Conservation (phyloP, 75 land plant genomes). For the Isoetes taiwanensis region DNA sequence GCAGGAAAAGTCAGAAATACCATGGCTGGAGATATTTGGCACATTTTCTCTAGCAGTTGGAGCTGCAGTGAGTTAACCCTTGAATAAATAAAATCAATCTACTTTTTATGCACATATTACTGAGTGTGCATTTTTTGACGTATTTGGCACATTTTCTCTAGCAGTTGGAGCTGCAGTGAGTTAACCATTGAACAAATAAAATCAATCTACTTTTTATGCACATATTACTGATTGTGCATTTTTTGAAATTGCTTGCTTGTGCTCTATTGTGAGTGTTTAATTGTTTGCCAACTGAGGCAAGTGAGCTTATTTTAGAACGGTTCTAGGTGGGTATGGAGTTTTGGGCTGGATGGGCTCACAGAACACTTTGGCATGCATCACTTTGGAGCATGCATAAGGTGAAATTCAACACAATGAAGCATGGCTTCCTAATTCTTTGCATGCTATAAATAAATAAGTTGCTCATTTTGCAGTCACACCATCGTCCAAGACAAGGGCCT, state of each 20-base stretch:
- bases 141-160: slow-evolving; percentile 66
- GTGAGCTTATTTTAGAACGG: no score
- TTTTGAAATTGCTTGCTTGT: slow-evolving; percentile 61
- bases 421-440: neutral
- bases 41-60: slow-evolving; percentile 73
- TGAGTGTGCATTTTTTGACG: slow-evolving; percentile 46
- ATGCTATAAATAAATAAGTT: neutral
- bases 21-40: slow-evolving; percentile 54
- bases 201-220: no score
- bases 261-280: slow-evolving; percentile 59
- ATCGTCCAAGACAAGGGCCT: slow-evolving; percentile 19
- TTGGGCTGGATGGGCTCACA: slow-evolving; percentile 26
- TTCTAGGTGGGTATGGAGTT: slow-evolving; percentile 26
- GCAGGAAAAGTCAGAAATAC: no score
- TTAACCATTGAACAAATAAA: neutral
- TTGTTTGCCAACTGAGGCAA: no score
- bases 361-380: slow-evolving; percentile 19
- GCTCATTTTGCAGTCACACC: slow-evolving; percentile 15
- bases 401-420: neutral
- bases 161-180: slow-evolving; percentile 77
- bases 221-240: no score
- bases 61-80: slow-evolving; percentile 45
- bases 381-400: slow-evolving; percentile 26
- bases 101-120: no score
- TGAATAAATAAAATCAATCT: no score